Evolutionary conservation across 2,329 filamentous ascomycete genomes (phyloP).

Genomic region (Apiospora phragmitis): DNA sequence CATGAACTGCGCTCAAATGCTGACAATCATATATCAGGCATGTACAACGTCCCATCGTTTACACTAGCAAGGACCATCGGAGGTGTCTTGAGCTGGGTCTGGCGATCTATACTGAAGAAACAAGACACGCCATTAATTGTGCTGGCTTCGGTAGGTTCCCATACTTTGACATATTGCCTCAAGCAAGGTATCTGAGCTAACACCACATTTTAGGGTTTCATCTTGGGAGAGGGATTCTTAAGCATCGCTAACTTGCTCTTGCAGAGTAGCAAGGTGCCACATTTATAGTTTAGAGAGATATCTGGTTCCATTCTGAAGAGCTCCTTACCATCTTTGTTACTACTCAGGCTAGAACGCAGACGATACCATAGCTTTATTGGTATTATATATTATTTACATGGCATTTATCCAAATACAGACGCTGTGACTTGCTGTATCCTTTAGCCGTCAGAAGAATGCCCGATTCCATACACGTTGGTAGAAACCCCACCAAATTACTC

Average conservation of each 20-base stretch:
- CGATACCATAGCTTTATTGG: neutral
- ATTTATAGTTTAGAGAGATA: constrained; percentile 51
- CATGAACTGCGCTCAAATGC: neutral
- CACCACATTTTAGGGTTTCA: constrained; percentile 63
- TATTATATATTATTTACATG: neutral
- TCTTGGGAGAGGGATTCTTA: constrained; percentile 86
- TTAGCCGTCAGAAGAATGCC: neutral
- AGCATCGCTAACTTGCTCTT: constrained; percentile 88
- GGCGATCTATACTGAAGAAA: constrained; percentile 53
- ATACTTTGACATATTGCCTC: fast-evolving
- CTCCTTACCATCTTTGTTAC: neutral
- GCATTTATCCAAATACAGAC: neutral
- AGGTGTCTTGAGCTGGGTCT: constrained; percentile 75
- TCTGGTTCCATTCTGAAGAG: neutral
- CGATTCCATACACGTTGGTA: neutral
- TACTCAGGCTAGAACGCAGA: neutral
- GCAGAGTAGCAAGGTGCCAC: constrained; percentile 74
- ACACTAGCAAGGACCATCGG: constrained; percentile 86
- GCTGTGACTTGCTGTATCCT: too few species aligned
- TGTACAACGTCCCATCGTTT: constrained; percentile 97
- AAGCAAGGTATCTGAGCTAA: neutral
- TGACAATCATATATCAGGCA: constrained; percentile 54
- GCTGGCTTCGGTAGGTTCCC: constrained; percentile 64
- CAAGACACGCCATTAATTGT: constrained; percentile 80
- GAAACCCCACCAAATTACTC: constrained; percentile 9